Evolutionary conservation across 306 rosid species (phyloP), one percentile per base, ranked within the genome.

Genomic region (Begonia loranthoides): DNA sequence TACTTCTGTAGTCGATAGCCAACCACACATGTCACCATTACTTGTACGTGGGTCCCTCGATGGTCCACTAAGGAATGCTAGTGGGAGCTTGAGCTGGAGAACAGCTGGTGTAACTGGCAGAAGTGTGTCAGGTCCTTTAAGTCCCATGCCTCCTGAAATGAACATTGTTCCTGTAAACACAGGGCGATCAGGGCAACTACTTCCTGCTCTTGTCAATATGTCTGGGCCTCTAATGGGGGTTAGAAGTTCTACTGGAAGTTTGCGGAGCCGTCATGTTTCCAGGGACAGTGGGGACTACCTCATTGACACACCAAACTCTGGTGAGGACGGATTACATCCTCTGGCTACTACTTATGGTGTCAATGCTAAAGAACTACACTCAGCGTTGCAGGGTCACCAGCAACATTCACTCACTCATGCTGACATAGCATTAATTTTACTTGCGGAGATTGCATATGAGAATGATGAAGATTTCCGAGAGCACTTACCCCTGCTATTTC

Each of bases 11-110:
- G 76, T 83, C 63, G 99, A 92, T 70, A 87, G 75, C 77, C 96
- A 83, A 55, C 96, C 96, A 10, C 99, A 92, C 79, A 92, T 87
- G 99, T 87, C 99, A 16, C 99, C 96, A 10, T 78, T 92, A 79
- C 99, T 92, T 73, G 99, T 87, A 36, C 81, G 99, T 55, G 99
- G 99, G 57, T 92, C 96, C 66, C 82, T 92, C 67, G 99, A 92
- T 61, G 96, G 94, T 63, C 99, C 99, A 9, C 79, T 92, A 41
- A 83, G 99, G 75, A 92, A 83, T 76, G 87, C 87, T 60, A 92
- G 99, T 62, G 99, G 99, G 48, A 92, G 90, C 79, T 76, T 92
- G 68, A 92, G 93, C 80, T 92, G 99, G 99, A 77, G 96, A 77
- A 81, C 96, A 50, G 84, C 86, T 49, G 95, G 88, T 50, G 88